phyloP scores from a whole-genome alignment of 2,329 filamentous ascomycete species.

The Coniella lustricola region DNA sequence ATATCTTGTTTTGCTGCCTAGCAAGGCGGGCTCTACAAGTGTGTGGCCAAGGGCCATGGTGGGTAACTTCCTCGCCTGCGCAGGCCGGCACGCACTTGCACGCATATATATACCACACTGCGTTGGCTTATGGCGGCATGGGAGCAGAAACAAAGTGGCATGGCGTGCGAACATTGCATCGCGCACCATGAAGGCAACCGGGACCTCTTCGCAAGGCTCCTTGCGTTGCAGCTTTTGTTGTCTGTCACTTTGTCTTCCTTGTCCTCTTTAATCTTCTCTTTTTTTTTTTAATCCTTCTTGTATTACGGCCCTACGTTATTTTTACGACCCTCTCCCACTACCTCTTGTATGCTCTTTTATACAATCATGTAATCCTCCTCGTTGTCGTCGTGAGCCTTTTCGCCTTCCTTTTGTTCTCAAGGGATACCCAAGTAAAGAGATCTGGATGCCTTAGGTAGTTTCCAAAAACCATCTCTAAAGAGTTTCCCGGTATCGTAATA shows the following conservation, averaged over 20 bases:
- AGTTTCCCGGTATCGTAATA: too few species aligned
- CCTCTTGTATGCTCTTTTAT: conserved; percentile 7
- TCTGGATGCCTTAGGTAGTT: neutral
- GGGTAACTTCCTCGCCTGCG: too few species aligned
- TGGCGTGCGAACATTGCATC: too few species aligned
- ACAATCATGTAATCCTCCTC: conserved; percentile 14
- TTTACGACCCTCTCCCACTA: conserved; percentile 6
- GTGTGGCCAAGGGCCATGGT: too few species aligned
- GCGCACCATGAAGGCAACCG: neutral
- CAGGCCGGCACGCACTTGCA: too few species aligned
- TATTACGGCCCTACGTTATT: conserved; percentile 14
- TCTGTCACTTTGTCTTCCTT: neutral
- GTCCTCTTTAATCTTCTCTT: conserved; percentile 3
- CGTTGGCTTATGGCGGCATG: neutral
- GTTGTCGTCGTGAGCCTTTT: conserved; percentile 13
- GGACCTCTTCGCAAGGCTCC: neutral
- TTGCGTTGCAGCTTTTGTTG: neutral
- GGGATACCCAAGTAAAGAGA: conserved; percentile 17
- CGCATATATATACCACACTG: too few species aligned
- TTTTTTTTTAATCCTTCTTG: conserved; percentile 5
- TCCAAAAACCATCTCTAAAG: too few species aligned
- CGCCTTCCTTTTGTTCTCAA: conserved; percentile 10
- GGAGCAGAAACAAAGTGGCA: neutral
- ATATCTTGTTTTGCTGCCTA: neutral
- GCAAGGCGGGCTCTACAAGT: too few species aligned